A percentile compares a stretch with the other conserved stretches of the same genome.
These are phyloP conservation scores for Tylopilus intermedius DNA, from an alignment of 768 basidiomycete species.

Conservation along the genomic window DNA sequence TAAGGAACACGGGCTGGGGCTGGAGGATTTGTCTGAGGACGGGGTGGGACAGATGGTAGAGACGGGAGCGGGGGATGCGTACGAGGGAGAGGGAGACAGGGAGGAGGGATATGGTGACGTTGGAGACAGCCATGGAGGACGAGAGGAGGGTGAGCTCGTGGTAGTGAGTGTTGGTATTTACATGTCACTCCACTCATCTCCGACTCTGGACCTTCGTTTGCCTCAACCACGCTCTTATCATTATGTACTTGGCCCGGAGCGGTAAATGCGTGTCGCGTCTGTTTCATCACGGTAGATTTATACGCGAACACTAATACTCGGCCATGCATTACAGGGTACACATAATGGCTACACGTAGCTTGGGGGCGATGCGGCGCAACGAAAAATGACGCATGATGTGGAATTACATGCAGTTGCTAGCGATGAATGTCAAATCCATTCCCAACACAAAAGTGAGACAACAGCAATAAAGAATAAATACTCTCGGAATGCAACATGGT, in stretches of 20 bases:
- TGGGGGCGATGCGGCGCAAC: background rate
- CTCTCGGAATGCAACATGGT: slow-evolving; percentile 1
- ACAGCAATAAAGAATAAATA: slow-evolving; percentile 37
- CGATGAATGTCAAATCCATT: slow-evolving; percentile 5
- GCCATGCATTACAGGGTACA: slow-evolving; percentile 11
- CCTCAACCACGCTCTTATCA: background rate
- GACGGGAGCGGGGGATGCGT: slow-evolving; percentile 68
- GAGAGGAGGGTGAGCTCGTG: slow-evolving; percentile 6
- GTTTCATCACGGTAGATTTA: background rate
- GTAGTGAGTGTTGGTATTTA: slow-evolving; percentile 9
- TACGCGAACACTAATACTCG: background rate
- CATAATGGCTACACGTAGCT: slow-evolving; percentile 9
- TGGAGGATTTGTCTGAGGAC: slow-evolving; percentile 67
- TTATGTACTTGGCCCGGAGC: background rate
- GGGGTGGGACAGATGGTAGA: slow-evolving; percentile 52
- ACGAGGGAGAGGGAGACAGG: slow-evolving; percentile 69
- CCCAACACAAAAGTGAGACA: slow-evolving; percentile 18
- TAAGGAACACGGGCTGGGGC: slow-evolving; percentile 63
- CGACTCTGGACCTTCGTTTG: background rate
- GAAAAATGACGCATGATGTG: slow-evolving; percentile 1
- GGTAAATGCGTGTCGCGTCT: background rate
- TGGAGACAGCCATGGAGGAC: slow-evolving; percentile 23
- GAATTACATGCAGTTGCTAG: background rate
- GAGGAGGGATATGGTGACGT: slow-evolving; percentile 64
- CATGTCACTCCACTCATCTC: slow-evolving; percentile 7